phyloP scores from a whole-genome alignment of 371 early-diverging fungal species.

The Saksenaea vasiformis region DNA sequence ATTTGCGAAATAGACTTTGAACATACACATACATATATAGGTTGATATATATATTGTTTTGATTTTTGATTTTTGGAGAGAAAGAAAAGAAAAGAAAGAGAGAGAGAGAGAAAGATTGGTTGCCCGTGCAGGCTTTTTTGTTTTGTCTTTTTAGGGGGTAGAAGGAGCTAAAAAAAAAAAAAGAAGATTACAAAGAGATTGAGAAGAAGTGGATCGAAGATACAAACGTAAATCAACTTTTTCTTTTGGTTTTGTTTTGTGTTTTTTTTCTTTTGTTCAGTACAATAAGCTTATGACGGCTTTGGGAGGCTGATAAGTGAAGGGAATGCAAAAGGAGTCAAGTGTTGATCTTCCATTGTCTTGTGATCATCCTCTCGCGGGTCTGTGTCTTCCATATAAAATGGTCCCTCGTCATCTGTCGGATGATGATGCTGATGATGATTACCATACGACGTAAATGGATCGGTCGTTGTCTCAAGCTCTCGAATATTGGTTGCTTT shows the following conservation, averaged over 20 bases:
- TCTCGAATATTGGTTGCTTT: background rate
- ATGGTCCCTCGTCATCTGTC: slow-evolving; percentile 39
- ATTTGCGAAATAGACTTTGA: background rate
- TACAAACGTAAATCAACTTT: background rate
- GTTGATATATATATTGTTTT: background rate
- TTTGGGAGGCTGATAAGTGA: slow-evolving; percentile 22
- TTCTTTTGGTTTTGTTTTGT: background rate
- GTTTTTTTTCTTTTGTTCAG: background rate
- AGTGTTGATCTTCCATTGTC: slow-evolving; percentile 12
- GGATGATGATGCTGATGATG: slow-evolving; percentile 25
- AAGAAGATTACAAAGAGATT: background rate
- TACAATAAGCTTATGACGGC: slow-evolving; percentile 11
- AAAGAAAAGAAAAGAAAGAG: background rate
- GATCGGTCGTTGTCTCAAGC: slow-evolving; percentile 21
- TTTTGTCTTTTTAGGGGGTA: slow-evolving; percentile 9
- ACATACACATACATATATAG: background rate
- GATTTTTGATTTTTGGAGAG: background rate
- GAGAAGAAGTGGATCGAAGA: slow-evolving; percentile 5
- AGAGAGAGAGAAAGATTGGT: slow-evolving; percentile 6
- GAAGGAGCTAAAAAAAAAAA: slow-evolving; percentile 10
- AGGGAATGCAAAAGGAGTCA: slow-evolving; percentile 24
- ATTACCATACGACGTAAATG: slow-evolving; percentile 18
- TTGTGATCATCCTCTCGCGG: slow-evolving; percentile 9
- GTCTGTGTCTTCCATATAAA: slow-evolving; percentile 43
- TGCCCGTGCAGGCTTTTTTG: background rate